Evolutionary conservation across 2,329 filamentous ascomycete genomes (phyloP), one percentile per base, ranked within the genome.

Genomic region (Cordyceps pruinosa): DNA sequence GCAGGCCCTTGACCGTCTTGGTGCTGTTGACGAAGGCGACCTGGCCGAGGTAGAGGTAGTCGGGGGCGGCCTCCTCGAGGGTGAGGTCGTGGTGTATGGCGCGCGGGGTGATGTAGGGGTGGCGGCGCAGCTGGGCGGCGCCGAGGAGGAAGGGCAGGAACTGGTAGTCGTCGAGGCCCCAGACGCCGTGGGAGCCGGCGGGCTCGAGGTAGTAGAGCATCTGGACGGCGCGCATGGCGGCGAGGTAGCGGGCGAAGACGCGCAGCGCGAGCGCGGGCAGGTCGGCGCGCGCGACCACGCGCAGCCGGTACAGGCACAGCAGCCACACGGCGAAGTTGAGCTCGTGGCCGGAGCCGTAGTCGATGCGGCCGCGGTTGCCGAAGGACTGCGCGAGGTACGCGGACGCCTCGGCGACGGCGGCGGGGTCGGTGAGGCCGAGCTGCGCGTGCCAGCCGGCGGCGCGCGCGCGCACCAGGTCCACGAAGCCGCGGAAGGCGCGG

Each of bases 261-360:
- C 82, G 77, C 47, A 97, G 82, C 2, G 90, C 84, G 25, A 97
- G 70, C 4, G 86, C 75, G 32, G 83, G 82, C 72, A 96, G 95
- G 63, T 92, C 88, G 12, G 77, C 65, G 5, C 72, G 69, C 1
- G 80, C 74, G 35, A 97, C 69, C 21, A 90, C 71, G 12, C 78
- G 76, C 17, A 97, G 79, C 67, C 93, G 88, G 70, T 94, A 90
- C 0, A 99, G 84, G 68, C 90, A 96, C n/a, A 99, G 82, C 35
- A 97, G 81, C 92, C 93, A 99, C 68, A 96, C 87, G 71, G 93
- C 80, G 73, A 99, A 97, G 76, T 99, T 97, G 61, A 99, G 82
- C 74, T 99, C 94, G 71, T 99, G 94, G 2, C 94, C 94, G 0
- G 91, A 97, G 51, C 94, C 94, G 70, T 99, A 99, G 75, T 99